A percentile compares a stretch with the other conserved stretches of the same genome.
Evolutionary conservation across 2,329 filamentous ascomycete species (phyloP).

Genomic region (Ophiocordyceps sinensis): DNA sequence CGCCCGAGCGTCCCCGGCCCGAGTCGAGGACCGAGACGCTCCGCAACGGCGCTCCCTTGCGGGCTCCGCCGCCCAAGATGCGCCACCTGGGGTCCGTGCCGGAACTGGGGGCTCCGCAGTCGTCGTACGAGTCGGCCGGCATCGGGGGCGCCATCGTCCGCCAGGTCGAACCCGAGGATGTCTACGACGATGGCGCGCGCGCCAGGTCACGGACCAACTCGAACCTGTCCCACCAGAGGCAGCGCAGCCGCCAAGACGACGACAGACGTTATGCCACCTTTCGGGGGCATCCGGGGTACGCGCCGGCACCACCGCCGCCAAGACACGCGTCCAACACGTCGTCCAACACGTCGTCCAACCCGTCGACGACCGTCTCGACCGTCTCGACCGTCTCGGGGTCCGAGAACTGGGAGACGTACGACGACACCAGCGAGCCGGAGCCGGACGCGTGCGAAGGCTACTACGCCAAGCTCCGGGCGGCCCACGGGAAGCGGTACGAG

Average conservation of each 20-base stretch:
- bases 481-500: conserved; percentile 48
- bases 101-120: conserved; percentile 34
- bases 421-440: conserved; percentile 66
- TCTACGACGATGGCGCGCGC: conserved; percentile 53
- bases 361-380: conserved; percentile 58
- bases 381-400: conserved; percentile 64
- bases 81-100: conserved; percentile 51
- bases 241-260: conserved; percentile 20
- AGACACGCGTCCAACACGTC: conserved; percentile 53
- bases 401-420: conserved; percentile 97
- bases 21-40: conserved; percentile 30
- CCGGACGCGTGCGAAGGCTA: conserved; percentile 65
- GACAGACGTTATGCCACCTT: conserved; percentile 23
- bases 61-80: conserved; percentile 82
- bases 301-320: not conserved
- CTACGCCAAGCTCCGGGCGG: conserved; percentile 61
- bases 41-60: conserved; percentile 39
- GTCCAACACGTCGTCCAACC: conserved; percentile 18
- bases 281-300: conserved; percentile 10
- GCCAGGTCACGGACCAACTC: not conserved
- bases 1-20: conserved; percentile 53
- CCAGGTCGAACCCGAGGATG: conserved; percentile 61
- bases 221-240: conserved; percentile 9
- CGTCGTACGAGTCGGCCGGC: conserved; percentile 32
- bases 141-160: conserved; percentile 39